Evolutionary conservation across 352 stramenopile genomes (phyloP), one percentile per base, ranked within the genome.

Genomic region (Phytophthora sojae): DNA sequence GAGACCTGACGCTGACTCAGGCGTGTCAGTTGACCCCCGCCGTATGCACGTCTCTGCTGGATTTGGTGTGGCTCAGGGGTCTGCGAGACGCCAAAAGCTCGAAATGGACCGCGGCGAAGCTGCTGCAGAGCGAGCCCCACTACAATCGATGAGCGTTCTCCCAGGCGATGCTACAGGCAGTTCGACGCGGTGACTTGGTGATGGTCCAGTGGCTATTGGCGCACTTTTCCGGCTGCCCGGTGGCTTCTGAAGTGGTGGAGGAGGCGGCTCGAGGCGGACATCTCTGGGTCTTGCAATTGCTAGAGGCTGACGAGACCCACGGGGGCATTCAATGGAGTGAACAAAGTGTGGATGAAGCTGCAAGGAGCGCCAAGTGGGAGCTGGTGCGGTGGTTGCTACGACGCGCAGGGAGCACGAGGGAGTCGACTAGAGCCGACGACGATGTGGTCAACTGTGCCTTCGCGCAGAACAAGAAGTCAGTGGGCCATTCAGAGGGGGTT

Each of bases 11-110:
- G 21, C 44, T 71, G 19, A 11, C 44, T 5, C 39, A 35, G 0
- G 52, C 51, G 11, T 68, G 52, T 25, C 30, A 62, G 15, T 47
- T 21, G 15, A 29, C 6, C 17, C 62, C 14, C 35, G 12, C 14
- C 12, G 52, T 53, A 4, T 64, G 52, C 4, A 39, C 47, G 3
- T 23, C 19, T 12, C 47, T 68, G 5, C 29, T 73, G 32, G 53
- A 73, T 39, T 32, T 69, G 29, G 25, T 68, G 25, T 67, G 65
- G 57, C 50, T 8, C 6, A 44, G 56, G 21, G 45, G 64, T 56
- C 49, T 72, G 23, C 49, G 26, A 32, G 39, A 64, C 29, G n/a
- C 21, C 14, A 17, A 65, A 11, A 49, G 4, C 44, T 17, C 7
- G 6, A 30, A 44, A 14, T 64, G 59, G 60, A 73, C 14, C 1